Base-by-base conservation (phyloP, 805 yeast species). In the Wickerhamomyces bovis region DNA sequence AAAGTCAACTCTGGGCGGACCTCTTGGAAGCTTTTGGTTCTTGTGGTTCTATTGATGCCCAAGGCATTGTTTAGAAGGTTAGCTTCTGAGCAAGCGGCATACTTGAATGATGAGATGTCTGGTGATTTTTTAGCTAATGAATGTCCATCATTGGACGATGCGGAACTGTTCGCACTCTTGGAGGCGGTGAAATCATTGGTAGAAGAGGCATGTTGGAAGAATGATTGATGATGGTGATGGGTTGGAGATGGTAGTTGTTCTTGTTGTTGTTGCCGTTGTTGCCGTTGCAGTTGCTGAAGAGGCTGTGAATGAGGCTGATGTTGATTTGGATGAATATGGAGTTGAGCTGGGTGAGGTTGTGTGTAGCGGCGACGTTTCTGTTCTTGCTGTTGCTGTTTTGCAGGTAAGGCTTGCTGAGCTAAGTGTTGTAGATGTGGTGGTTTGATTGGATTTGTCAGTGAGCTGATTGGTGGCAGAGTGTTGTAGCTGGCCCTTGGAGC, bases 401-500 rank as follows among this genome's bases (percentile, higher is more conserved):
- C 12, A 3, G 36, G 36, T 13, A 33, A 11, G 7, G 36, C n/a
- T 11, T 33, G 36, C 16, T 33, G 36, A 9, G 36, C 36, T 15
- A 33, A 16, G 11, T 33, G 36, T 33, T 33, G 36, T 4, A 33
- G 12, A 10, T 33, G 36, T 16, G 20, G 36, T 16, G 36, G 36
- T 26, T 45, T 41, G 10, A 38, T 31, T 16, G 45, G 19, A 23
- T 20, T 41, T 10, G 42, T 46, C 20, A 46, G 28, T 4, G 52
- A 36, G 13, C 46, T 48, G 19, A 46, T 51, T 16, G 52, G 53
- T 3, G 50, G 53, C 25, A 47, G 22, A 5, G 38, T 21, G 9
- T 36, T 22, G 16, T 23, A 47, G 21, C 15, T 35, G 10, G 26
- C 23, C 36, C 43, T 33, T 8, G 36, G 36, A 16, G 36, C 7